Base-by-base conservation (phyloP, 2,329 filamentous ascomycete genomes). In the Colletotrichum sojae region DNA sequence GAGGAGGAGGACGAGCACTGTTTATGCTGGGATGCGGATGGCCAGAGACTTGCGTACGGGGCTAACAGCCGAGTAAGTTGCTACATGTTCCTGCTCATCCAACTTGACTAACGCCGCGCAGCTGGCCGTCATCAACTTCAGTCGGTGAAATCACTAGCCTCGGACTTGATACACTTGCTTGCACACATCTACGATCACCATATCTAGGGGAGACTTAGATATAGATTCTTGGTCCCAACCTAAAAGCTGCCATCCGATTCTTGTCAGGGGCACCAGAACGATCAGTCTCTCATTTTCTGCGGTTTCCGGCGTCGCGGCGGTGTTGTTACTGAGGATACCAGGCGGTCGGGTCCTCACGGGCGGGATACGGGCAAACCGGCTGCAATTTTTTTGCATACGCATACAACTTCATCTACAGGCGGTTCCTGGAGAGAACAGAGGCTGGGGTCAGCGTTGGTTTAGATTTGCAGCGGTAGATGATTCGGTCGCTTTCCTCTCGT, bases 1-100 rank as follows among this genome's bases (percentile, higher is more conserved):
- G 88, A 90, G 22, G 88, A 90, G 52, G 88, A 90, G 72, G 86
- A 90, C 53, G 85, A 87, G 69, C 87, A 90, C 73, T 90, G 87
- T 63, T 75, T 91, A 18, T 86, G 85, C 71, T 91, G 89, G 89
- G 89, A 91, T 77, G 82, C 85, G 5, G 85, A 85, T 58, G 89
- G 89, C 5, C 85, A 88, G 71, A 90, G 88, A 73, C 80, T 91
- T 66, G 89, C 89, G 0, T 91, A 90, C 75, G 89, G 89, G 16
- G 85, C 87, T 6, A 90, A 90, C 73, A 90, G 85, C 73, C 81
- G 86, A 75, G 89, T 91, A 83, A 77, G 88, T 85, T 20, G 43
- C 22, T 40, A 39, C 15, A 16, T 36, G 16, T 61, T 31, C 73
- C 77, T 43, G 76, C 69, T 12, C 27, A 55, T 13, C n/a, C 43